Evolutionary conservation across 2,329 filamentous ascomycete genomes (phyloP), one percentile per base, ranked within the genome.

Genomic region (Xylariaceae sp.): DNA sequence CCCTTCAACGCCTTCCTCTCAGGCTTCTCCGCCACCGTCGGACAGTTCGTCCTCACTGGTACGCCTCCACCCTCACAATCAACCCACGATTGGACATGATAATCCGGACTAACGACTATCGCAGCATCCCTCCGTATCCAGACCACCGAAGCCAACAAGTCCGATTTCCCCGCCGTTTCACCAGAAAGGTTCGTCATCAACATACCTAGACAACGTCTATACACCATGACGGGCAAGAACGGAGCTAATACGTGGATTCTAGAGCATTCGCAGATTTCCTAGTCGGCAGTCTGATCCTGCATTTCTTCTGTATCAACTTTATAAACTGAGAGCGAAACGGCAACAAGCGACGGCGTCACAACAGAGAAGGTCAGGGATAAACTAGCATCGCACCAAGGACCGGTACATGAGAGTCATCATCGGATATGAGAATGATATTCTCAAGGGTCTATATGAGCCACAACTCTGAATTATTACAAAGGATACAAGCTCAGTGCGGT

Each of bases 271-370:
- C 94, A 68, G 94, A 99, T 75, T 99, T 88, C 69, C 81, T 99
- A 55, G 90, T 97, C 63, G 94, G 93, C 70, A 97, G 92, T 72
- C 72, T 99, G 71, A 90, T 97, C 69, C 76, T 97, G 71, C 94
- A 99, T 77, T 96, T 97, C 77, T 99, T 99, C 80, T 97, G 92
- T 75, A 86, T 97, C 71, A 99, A 99, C 81, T 99, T 99, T 73
- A 97, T 99, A 78, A 99, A 99, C 81, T 99, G 80, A 78, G 80
- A 78, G 56, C 53, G 51, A 53, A 33, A 19, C 34, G 38, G 47
- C 18, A 53, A 42, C 5, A 45, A 31, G 17, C 45, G 48, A 12
- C 39, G 28, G 22, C 48, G 43, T n/a, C 42, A 48, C 41, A 47
- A 45, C 45, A 48, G 38, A 56, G 42, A 50, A 50, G 16, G 54